Percentiles rank a stretch among this genome's conserved stretches.
phyloP scores from a whole-genome alignment of 441 rosid species.

The Erodium texanum region DNA sequence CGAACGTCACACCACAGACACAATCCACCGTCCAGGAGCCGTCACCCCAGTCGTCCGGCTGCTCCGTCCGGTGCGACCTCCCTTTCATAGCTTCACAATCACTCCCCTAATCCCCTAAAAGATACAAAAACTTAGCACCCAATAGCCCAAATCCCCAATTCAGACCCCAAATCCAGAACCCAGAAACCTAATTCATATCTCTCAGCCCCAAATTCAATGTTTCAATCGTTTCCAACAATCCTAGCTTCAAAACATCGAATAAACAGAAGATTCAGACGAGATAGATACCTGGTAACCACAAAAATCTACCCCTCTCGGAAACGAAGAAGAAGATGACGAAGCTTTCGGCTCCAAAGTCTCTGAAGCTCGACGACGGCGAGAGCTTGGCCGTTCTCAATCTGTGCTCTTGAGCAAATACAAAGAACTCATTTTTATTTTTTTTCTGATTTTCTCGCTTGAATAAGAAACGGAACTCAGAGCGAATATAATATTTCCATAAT shows the following conservation, averaged over 20 bases:
- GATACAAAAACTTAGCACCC: background rate
- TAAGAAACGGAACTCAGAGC: constrained; percentile 2
- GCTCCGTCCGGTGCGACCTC: constrained; percentile 52
- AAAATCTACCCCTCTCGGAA: background rate
- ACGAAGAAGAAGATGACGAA: background rate
- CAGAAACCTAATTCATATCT: no score
- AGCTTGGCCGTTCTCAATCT: constrained; percentile 3
- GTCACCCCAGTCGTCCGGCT: constrained; percentile 91
- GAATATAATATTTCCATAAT: background rate
- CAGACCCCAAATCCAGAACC: background rate
- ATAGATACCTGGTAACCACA: background rate
- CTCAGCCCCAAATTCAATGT: background rate
- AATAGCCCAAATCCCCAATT: background rate
- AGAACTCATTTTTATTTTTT: background rate
- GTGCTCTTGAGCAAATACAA: background rate
- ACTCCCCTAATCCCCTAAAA: background rate
- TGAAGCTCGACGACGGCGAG: background rate
- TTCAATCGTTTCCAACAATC: background rate
- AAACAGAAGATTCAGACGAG: background rate
- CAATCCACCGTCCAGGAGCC: constrained; percentile 99
- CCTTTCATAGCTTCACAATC: constrained; percentile 38
- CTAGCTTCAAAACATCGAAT: background rate
- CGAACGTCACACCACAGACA: constrained; percentile 84
- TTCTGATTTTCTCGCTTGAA: background rate
- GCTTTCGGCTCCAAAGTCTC: background rate